Conservation (phyloP, 1,139 yeast species). For the Geotrichum fermentans region DNA sequence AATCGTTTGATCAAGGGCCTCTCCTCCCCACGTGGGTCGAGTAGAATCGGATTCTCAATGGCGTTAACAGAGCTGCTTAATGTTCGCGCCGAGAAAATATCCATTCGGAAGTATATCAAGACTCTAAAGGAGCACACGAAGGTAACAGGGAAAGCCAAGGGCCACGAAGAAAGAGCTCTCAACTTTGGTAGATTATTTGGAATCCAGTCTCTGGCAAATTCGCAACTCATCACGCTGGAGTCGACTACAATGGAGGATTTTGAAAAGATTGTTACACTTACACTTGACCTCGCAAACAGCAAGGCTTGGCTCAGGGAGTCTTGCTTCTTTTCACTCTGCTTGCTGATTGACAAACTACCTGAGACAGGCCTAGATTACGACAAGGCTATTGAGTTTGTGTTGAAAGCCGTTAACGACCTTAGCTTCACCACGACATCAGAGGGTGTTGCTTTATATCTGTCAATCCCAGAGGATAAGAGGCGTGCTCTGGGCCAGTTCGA, state of each 20-base stretch:
- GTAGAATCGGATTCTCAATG: slow-evolving; percentile 83
- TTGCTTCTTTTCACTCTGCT: slow-evolving; percentile 63
- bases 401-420: slow-evolving; percentile 47
- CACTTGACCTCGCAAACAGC: slow-evolving; percentile 55
- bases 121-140: slow-evolving; percentile 44
- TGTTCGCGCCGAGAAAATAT: slow-evolving; percentile 40
- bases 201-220: slow-evolving; percentile 65
- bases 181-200: slow-evolving; percentile 86
- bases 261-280: slow-evolving; percentile 41
- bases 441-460: slow-evolving; percentile 69
- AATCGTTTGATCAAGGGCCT: slow-evolving; percentile 75
- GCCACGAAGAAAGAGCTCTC: slow-evolving; percentile 76
- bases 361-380: slow-evolving; percentile 27
- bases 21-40: slow-evolving; percentile 74
- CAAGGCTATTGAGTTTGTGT: slow-evolving; percentile 35
- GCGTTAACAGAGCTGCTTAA: slow-evolving; percentile 71
- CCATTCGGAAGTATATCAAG: slow-evolving; percentile 44
- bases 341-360: slow-evolving; percentile 42
- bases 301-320: slow-evolving; percentile 90
- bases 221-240: slow-evolving; percentile 43
- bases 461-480: slow-evolving; percentile 42
- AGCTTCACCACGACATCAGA: slow-evolving; percentile 67
- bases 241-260: slow-evolving; percentile 33
- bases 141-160: slow-evolving; percentile 50
- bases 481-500: slow-evolving; percentile 34